Conservation (phyloP, 2,329 filamentous ascomycete genomes). For the Cladophialophora chaetospira region DNA sequence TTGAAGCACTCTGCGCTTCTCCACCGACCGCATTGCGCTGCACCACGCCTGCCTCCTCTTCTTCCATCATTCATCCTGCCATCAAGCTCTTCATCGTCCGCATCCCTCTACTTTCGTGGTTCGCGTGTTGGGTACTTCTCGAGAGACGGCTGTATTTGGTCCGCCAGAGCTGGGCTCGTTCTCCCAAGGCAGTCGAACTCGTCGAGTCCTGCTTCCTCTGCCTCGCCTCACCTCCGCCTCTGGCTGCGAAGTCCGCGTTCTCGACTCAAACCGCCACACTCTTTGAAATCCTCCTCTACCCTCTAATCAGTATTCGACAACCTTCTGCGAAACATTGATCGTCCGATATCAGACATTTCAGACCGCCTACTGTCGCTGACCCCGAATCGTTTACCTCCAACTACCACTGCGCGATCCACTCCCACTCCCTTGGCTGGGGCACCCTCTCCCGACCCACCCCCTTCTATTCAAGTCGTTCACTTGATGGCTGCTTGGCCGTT, state of each 20-base stretch:
- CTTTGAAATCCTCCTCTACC: conserved; percentile 15
- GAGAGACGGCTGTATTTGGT: conserved; percentile 1
- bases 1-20: not conserved
- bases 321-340: not conserved
- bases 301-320: not conserved
- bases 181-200: conserved; percentile 7
- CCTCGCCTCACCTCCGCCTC: conserved; percentile 24
- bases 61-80: conserved; percentile 7
- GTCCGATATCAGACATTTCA: not conserved
- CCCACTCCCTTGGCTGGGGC: not conserved
- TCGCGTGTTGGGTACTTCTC: conserved; percentile 1
- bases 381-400: not conserved
- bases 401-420: not conserved
- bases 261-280: conserved; percentile 26
- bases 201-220: conserved; percentile 13
- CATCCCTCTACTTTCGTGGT: conserved; percentile 3
- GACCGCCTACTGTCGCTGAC: not conserved
- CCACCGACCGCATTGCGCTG: not conserved
- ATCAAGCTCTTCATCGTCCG: conserved; percentile 1
- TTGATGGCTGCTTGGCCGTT: conserved; percentile 18
- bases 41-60: conserved; percentile 6
- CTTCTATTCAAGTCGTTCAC: not conserved
- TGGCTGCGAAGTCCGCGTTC: conserved; percentile 19
- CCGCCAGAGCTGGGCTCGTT: not conserved
- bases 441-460: not conserved